Evolutionary conservation across 805 yeast genomes (phyloP).

Genomic region (Pichia cabralensis): DNA sequence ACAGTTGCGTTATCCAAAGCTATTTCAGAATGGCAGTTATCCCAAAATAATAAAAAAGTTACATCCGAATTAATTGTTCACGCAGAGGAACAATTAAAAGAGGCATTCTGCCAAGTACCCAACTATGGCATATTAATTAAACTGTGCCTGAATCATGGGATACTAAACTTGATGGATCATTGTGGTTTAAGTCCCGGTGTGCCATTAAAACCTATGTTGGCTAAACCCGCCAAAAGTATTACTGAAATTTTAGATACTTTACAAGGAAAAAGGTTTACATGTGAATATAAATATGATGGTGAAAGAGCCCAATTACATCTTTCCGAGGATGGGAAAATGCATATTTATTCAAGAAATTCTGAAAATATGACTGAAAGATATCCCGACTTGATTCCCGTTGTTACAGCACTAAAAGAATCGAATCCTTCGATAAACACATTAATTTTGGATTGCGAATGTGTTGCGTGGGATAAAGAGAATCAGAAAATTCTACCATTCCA

Average conservation of each 20-base stretch:
- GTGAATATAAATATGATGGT: conserved; percentile 97
- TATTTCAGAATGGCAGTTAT: conserved; percentile 49
- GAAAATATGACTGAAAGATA: conserved; percentile 96
- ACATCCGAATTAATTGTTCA: conserved; percentile 36
- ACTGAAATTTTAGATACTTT: conserved; percentile 88
- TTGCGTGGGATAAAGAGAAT: conserved; percentile 82
- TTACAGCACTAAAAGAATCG: conserved; percentile 34
- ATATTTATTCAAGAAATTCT: conserved; percentile 85
- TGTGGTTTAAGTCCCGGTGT: conserved; percentile 82
- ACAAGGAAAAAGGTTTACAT: conserved; percentile 75
- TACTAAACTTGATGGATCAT: conserved; percentile 51
- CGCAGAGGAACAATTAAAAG: conserved; percentile 74
- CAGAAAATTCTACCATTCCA: conserved; percentile 89
- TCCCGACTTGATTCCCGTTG: conserved; percentile 74
- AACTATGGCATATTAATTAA: conserved; percentile 75
- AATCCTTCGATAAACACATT: conserved; percentile 39
- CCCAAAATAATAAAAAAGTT: conserved; percentile 19
- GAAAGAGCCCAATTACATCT: conserved; percentile 94
- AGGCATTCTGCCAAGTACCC: conserved; percentile 84
- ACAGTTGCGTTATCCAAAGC: conserved; percentile 80
- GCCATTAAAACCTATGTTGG: conserved; percentile 96
- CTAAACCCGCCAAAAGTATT: conserved; percentile 91
- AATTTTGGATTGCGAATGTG: conserved; percentile 93
- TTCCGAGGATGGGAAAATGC: conserved; percentile 51
- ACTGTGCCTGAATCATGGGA: conserved; percentile 57